Conservation (phyloP, 148 eudicot species). For the Agrostemma githago region DNA sequence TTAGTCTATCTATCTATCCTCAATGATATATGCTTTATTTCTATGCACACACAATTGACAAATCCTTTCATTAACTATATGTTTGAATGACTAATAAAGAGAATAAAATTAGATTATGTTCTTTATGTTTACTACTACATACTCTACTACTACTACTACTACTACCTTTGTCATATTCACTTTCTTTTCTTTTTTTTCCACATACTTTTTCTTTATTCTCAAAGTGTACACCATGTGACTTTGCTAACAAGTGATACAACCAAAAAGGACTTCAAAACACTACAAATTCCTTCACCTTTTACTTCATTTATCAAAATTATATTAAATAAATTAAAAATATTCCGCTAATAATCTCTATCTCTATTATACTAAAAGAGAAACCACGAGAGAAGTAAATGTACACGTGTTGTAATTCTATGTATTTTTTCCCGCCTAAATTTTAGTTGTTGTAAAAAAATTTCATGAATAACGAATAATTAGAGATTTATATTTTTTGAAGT, state of each 20-base stretch:
- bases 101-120: slow-evolving; percentile 28
- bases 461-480: too few species aligned
- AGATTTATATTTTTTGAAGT: too few species aligned
- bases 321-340: too few species aligned
- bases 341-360: too few species aligned
- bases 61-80: neutral
- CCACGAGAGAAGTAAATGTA: too few species aligned
- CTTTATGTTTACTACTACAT: slow-evolving; percentile 20
- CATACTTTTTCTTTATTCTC: slow-evolving; percentile 26
- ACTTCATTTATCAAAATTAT: slow-evolving; percentile 12
- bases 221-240: slow-evolving; percentile 61
- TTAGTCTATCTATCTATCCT: too few species aligned
- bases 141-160: slow-evolving; percentile 9
- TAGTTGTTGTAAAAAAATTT: too few species aligned
- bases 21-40: neutral
- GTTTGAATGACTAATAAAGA: slow-evolving; percentile 17
- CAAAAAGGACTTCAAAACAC: neutral
- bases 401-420: too few species aligned
- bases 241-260: slow-evolving; percentile 27
- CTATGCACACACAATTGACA: neutral
- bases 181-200: slow-evolving; percentile 18
- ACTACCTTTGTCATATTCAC: slow-evolving; percentile 37
- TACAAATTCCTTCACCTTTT: neutral
- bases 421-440: too few species aligned
- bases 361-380: too few species aligned